phyloP scores from a whole-genome alignment of 169 alveolate species.

The Cryptosporidium baileyi region DNA sequence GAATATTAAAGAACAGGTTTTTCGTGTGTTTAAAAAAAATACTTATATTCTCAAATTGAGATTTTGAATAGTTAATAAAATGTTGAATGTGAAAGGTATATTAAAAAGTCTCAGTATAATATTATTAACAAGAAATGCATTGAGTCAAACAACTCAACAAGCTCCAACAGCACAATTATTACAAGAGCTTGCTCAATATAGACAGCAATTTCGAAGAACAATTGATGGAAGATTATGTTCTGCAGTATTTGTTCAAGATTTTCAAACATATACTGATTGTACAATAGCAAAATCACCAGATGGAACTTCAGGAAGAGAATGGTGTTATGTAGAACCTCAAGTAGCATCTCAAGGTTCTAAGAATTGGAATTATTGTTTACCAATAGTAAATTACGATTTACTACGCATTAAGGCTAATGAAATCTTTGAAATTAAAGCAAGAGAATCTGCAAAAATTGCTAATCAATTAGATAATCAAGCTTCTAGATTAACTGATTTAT shows the following conservation, averaged over 20 bases:
- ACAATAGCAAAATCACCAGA: constrained; percentile 88
- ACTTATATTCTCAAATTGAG: constrained; percentile 27
- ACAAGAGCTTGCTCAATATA: constrained; percentile 81
- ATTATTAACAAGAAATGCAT: background rate
- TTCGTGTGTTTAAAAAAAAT: background rate
- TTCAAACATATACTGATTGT: constrained; percentile 88
- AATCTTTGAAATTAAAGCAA: constrained; percentile 43
- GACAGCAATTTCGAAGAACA: constrained; percentile 85
- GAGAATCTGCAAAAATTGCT: constrained; percentile 63
- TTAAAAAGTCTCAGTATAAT: constrained; percentile 18
- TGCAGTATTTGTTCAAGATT: constrained; percentile 87
- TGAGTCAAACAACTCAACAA: constrained; percentile 50
- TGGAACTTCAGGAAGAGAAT: constrained; percentile 87
- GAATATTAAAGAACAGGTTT: background rate
- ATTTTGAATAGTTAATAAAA: constrained; percentile 11
- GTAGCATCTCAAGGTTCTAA: constrained; percentile 85
- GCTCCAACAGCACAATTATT: constrained; percentile 65
- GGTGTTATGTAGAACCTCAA: constrained; percentile 91
- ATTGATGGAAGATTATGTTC: constrained; percentile 88
- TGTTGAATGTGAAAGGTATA: constrained; percentile 38
- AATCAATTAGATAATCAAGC: constrained; percentile 66
- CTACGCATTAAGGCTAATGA: constrained; percentile 81
- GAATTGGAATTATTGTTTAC: constrained; percentile 89
- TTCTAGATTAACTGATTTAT: constrained; percentile 43
- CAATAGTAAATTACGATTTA: constrained; percentile 80